Conservation (phyloP, 352 stramenopile species). For the Phytophthora pinifolia region DNA sequence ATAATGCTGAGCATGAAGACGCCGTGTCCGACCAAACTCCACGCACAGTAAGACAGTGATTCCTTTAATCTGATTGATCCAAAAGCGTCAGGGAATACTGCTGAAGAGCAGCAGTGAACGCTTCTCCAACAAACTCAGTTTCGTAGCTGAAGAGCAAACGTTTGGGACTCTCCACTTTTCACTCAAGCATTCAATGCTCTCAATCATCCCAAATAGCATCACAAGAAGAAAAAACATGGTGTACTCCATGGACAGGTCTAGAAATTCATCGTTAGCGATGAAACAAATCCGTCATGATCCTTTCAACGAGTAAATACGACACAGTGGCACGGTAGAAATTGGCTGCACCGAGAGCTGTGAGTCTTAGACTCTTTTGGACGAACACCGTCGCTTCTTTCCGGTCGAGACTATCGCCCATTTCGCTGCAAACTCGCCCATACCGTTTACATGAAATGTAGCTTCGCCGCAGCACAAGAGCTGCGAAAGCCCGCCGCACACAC, state of each 20-base stretch:
- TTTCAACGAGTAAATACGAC: constrained; percentile 23
- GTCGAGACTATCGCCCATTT: constrained; percentile 7
- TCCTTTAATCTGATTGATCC: constrained; percentile 6
- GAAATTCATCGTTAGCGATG: constrained; percentile 19
- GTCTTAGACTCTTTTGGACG: constrained; percentile 20
- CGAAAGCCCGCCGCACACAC: constrained; percentile 7
- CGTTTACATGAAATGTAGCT: constrained; percentile 13
- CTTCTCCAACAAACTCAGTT: constrained; percentile 8
- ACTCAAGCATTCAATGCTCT: constrained; percentile 10
- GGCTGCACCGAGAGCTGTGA: constrained; percentile 12
- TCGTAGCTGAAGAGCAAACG: constrained; percentile 21
- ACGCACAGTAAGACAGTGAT: constrained; percentile 19
- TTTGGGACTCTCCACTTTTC: constrained; percentile 13
- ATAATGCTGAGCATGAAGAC: constrained; percentile 18
- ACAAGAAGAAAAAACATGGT: constrained; percentile 23
- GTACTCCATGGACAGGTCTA: constrained; percentile 26
- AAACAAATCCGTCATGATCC: constrained; percentile 29
- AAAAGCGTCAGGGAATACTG: constrained; percentile 13
- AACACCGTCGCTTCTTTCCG: constrained; percentile 19
- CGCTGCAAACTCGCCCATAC: constrained; percentile 9
- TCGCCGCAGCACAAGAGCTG: constrained; percentile 3
- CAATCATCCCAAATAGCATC: constrained; percentile 26
- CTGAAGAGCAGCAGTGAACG: constrained; percentile 5
- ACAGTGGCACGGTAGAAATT: constrained; percentile 18
- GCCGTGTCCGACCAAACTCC: constrained; percentile 17